A percentile compares a stretch with the other conserved stretches of the same genome.
These are phyloP conservation scores for Neolecta irregularis DNA, from an alignment of 1,139 yeast genomes.

Conservation along the genomic window DNA sequence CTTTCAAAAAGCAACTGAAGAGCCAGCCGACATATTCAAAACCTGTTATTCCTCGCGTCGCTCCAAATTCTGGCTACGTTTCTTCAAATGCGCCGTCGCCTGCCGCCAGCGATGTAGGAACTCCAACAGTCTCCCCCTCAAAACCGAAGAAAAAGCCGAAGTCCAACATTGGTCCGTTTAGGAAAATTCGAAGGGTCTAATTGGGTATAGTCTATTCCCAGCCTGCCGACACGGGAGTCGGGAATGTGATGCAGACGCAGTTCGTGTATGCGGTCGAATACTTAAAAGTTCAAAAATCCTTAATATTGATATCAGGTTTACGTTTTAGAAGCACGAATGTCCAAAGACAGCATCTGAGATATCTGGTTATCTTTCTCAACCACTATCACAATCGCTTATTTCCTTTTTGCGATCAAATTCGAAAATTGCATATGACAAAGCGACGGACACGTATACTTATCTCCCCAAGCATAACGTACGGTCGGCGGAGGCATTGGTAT, in stretches of 20 bases:
- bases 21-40: too few relatives aligned
- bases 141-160: conserved; percentile 13
- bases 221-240: conserved; percentile 28
- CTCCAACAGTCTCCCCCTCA: too few relatives aligned
- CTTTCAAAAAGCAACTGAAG: conserved; percentile 44
- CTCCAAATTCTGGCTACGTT: too few relatives aligned
- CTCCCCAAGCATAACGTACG: conserved; percentile 80
- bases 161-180: conserved; percentile 2
- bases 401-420: conserved; percentile 15
- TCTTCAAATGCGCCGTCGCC: too few relatives aligned
- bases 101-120: too few relatives aligned
- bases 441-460: conserved; percentile 57
- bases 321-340: conserved; percentile 3
- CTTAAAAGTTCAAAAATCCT: conserved; percentile 38
- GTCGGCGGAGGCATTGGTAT: conserved; percentile 58
- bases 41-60: too few relatives aligned
- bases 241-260: conserved; percentile 64
- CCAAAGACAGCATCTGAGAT: conserved; percentile 6
- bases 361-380: conserved; percentile 8
- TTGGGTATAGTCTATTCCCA: conserved; percentile 23
- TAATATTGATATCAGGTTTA: conserved; percentile 6
- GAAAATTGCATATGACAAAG: conserved; percentile 36
- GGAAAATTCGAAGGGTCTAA: too few relatives aligned
- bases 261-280: conserved; percentile 78
- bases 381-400: conserved; percentile 7